These are phyloP conservation scores for Pestalotiopsis sp. DNA, from an alignment of 2,329 filamentous ascomycete genomes.

Conservation along the genomic window DNA sequence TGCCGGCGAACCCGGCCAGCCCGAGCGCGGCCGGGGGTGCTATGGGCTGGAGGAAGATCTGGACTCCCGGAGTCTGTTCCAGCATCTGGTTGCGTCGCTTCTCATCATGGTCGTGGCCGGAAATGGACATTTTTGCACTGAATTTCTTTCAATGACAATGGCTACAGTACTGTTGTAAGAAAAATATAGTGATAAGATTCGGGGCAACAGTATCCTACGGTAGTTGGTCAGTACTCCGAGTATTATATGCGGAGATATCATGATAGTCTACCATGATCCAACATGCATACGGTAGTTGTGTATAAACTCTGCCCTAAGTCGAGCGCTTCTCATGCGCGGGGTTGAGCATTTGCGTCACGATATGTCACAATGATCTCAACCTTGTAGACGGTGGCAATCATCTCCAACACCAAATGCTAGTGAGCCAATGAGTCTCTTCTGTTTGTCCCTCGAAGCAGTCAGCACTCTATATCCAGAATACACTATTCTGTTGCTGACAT, in stretches of 20 bases:
- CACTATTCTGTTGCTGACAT: not conserved
- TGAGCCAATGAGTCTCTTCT: not conserved
- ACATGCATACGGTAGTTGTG: not conserved
- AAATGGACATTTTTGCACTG: not conserved
- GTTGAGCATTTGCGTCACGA: not conserved
- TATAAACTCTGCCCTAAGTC: not conserved
- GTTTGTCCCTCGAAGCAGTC: not conserved
- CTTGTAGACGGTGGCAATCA: not conserved
- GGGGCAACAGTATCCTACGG: not conserved
- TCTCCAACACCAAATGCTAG: not conserved
- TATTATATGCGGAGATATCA: not conserved
- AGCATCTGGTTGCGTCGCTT: slow-evolving; percentile 1
- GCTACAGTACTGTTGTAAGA: not conserved
- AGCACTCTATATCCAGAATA: not conserved
- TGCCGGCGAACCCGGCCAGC: slow-evolving; percentile 30
- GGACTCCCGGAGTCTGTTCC: slow-evolving; percentile 19
- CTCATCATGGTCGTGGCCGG: slow-evolving; percentile 1
- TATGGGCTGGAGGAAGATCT: slow-evolving; percentile 29
- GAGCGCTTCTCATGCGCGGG: not conserved
- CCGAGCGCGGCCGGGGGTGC: slow-evolving; percentile 31
- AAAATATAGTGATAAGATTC: not conserved
- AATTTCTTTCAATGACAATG: not conserved
- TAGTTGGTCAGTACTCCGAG: not conserved
- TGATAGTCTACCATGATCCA: not conserved
- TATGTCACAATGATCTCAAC: not conserved